A percentile compares a stretch with the other conserved stretches of the same genome.
These are phyloP conservation scores for Moelleriella libera DNA, from an alignment of 2,329 filamentous ascomycete species.

Conservation along the genomic window DNA sequence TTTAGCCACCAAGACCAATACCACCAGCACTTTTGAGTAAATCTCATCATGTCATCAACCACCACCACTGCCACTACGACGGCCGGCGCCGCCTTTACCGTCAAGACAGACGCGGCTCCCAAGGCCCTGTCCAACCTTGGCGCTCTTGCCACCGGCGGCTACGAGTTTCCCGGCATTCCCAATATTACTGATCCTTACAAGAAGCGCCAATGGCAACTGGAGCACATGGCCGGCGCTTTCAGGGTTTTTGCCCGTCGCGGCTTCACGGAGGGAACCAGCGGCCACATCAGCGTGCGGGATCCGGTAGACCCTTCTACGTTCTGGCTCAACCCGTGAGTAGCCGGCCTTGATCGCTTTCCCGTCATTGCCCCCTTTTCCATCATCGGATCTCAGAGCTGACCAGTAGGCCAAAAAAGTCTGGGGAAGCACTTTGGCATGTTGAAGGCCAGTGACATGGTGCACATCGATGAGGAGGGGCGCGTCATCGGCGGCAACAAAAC, in stretches of 20 bases:
- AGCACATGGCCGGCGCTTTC: conserved; percentile 30
- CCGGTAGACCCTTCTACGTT: conserved; percentile 19
- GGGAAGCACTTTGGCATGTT: conserved; percentile 45
- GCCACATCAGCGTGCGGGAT: conserved; percentile 29
- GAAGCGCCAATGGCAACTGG: conserved; percentile 14
- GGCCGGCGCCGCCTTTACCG: neutral
- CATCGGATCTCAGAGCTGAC: too few relatives aligned
- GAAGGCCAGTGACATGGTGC: conserved; percentile 52
- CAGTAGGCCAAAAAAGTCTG: neutral
- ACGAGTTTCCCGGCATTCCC: neutral
- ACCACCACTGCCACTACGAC: neutral
- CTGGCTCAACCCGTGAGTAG: conserved; percentile 11
- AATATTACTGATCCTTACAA: neutral
- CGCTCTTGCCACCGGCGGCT: neutral
- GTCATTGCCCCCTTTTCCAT: neutral
- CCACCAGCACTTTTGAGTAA: too few relatives aligned
- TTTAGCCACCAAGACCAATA: too few relatives aligned
- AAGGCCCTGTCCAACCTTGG: neutral
- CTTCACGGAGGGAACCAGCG: conserved; percentile 29
- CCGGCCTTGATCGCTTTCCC: neutral
- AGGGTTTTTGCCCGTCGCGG: conserved; percentile 31
- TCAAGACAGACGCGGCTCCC: neutral
- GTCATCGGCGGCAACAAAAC: conserved; percentile 45
- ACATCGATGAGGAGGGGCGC: conserved; percentile 43
- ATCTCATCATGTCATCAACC: neutral